A percentile compares a stretch with the other conserved stretches of the same genome.
Conservation (phyloP, 148 eudicot species). For the Rhododendron griersonianum region DNA sequence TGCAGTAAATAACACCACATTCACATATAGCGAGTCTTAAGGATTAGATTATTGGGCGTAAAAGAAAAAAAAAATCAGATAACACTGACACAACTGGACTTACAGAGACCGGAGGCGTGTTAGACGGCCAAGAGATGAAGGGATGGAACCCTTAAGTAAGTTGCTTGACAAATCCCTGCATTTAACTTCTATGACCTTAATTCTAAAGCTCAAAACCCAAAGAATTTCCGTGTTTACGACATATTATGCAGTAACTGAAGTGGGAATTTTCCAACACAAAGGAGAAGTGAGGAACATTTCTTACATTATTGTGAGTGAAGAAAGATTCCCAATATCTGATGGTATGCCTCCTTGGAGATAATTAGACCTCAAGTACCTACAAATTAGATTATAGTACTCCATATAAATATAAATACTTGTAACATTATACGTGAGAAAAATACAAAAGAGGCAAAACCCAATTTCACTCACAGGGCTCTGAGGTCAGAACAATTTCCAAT, state of each 20-base stretch:
- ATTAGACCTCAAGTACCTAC: conserved; percentile 83
- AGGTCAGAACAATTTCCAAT: conserved; percentile 73
- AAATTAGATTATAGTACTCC: background rate
- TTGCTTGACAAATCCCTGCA: conserved; percentile 90
- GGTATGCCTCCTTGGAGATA: conserved; percentile 97
- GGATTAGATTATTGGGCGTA: background rate
- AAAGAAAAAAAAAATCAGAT: background rate
- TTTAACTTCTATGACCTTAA: background rate
- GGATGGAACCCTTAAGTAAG: conserved; percentile 80
- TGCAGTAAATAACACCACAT: conserved; percentile 20
- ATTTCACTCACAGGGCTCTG: conserved; percentile 77
- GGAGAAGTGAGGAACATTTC: conserved; percentile 11
- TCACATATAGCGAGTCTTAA: background rate
- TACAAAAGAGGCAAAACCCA: background rate
- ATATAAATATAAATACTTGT: background rate
- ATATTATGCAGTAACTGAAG: background rate
- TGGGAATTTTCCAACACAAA: background rate
- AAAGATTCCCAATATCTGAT: conserved; percentile 77
- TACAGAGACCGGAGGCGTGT: conserved; percentile 67
- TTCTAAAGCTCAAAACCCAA: background rate
- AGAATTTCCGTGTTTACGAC: background rate
- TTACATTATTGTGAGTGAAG: conserved; percentile 74
- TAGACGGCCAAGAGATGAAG: conserved; percentile 83
- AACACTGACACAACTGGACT: conserved; percentile 22
- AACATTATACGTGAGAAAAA: background rate